Percentiles rank a stretch among this genome's conserved stretches.
These are phyloP conservation scores for Jatropha curcas DNA, from an alignment of 345 rosid species.

Conservation along the genomic window DNA sequence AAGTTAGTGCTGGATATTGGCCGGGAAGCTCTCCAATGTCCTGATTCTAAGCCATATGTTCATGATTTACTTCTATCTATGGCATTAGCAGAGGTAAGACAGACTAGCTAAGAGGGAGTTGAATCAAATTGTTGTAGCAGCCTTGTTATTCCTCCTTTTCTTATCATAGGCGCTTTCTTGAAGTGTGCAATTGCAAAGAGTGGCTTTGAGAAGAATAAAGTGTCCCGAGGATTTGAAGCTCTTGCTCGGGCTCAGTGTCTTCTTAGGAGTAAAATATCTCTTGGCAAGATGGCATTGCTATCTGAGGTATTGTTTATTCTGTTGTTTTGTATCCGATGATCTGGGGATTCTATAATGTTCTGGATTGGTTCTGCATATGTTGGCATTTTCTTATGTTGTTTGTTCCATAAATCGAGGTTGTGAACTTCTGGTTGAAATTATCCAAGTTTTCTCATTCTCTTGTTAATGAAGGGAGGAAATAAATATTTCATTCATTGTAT, in stretches of 20 bases:
- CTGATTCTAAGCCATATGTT: constrained; percentile 72
- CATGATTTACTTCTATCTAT: constrained; percentile 86
- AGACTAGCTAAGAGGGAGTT: constrained; percentile 34
- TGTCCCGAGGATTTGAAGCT: constrained; percentile 94
- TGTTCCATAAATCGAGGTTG: not conserved
- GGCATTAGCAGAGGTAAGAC: constrained; percentile 96
- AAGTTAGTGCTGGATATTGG: constrained; percentile 80
- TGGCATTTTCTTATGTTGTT: not conserved
- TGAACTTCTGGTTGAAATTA: not conserved
- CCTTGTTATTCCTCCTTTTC: constrained; percentile 60
- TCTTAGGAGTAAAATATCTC: constrained; percentile 81
- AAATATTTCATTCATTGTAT: not conserved
- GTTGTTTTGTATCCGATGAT: not conserved
- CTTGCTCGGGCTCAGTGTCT: constrained; percentile 92
- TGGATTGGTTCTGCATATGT: constrained; percentile 2
- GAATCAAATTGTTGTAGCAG: constrained; percentile 29
- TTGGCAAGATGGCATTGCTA: constrained; percentile 69
- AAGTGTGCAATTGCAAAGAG: constrained; percentile 93
- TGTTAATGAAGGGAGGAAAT: not conserved
- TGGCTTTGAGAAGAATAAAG: constrained; percentile 81
- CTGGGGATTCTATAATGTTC: not conserved
- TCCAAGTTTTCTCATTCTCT: not conserved
- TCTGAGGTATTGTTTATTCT: constrained; percentile 55
- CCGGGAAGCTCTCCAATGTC: constrained; percentile 68
- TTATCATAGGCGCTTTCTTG: constrained; percentile 72